phyloP scores from a whole-genome alignment of 768 basidiomycete species.

The Calocera viscosa region DNA sequence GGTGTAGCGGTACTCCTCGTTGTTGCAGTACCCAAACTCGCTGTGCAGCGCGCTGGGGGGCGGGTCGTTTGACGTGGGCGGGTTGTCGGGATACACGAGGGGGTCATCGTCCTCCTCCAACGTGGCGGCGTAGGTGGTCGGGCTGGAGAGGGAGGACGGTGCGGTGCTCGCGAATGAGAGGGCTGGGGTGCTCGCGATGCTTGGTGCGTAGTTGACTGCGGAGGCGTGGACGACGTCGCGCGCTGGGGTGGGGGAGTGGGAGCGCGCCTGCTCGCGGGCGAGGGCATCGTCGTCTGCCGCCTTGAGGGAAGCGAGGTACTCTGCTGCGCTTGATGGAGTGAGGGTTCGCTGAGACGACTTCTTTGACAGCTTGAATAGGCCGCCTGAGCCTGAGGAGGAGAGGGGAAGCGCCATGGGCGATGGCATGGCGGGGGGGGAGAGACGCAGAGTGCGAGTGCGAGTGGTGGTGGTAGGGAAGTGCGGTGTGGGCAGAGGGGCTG shows the following conservation, averaged over 20 bases:
- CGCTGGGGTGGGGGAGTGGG: background rate
- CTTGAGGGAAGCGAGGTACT: conserved; percentile 7
- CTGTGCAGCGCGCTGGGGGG: conserved; percentile 36
- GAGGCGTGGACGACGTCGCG: background rate
- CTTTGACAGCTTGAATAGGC: background rate
- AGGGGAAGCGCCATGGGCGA: conserved; percentile 4
- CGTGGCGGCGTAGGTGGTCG: background rate
- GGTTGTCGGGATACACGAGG: background rate
- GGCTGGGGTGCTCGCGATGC: conserved; percentile 3
- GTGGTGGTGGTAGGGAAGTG: too few relatives aligned
- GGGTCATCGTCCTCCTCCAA: conserved; percentile 2
- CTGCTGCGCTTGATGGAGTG: background rate
- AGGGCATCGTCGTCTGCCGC: conserved; percentile 6
- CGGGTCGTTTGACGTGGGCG: background rate
- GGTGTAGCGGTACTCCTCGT: conserved; percentile 56
- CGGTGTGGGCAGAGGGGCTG: too few relatives aligned
- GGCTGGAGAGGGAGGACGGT: background rate
- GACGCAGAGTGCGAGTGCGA: too few relatives aligned
- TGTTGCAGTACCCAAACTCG: conserved; percentile 85
- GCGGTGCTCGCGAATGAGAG: background rate
- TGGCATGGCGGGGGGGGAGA: background rate
- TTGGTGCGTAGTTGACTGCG: background rate
- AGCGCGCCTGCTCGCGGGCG: background rate
- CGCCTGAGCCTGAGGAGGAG: background rate
- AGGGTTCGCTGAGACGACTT: background rate